These are phyloP conservation scores for Fusarium haematococcum DNA, from an alignment of 2,329 filamentous ascomycete genomes.

Conservation along the genomic window DNA sequence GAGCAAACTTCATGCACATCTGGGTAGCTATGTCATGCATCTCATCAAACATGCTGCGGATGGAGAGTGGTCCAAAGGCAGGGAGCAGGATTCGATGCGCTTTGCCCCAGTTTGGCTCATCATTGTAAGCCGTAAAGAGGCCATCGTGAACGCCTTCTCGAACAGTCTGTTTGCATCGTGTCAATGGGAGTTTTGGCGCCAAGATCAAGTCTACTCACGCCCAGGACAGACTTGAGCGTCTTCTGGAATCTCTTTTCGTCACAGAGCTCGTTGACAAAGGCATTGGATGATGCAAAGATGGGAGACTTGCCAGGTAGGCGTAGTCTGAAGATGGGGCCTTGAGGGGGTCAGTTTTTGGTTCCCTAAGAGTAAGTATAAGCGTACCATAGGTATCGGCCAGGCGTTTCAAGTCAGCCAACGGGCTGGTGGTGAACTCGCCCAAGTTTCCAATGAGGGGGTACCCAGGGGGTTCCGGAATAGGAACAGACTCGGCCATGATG, in stretches of 20 bases:
- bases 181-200: constrained; percentile 1
- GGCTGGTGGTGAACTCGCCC: constrained; percentile 70
- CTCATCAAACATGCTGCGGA: constrained; percentile 75
- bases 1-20: constrained; percentile 75
- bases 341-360: background rate
- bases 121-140: constrained; percentile 69
- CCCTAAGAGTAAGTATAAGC: background rate
- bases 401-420: constrained; percentile 64
- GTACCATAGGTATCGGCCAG: constrained; percentile 75
- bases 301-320: constrained; percentile 24
- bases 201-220: constrained; percentile 42
- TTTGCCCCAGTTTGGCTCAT: constrained; percentile 73
- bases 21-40: constrained; percentile 77
- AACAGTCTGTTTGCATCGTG: constrained; percentile 56
- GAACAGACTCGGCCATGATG: constrained; percentile 51
- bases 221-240: constrained; percentile 60
- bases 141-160: constrained; percentile 72
- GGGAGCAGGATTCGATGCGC: constrained; percentile 75
- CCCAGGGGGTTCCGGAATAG: constrained; percentile 73
- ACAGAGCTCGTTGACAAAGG: constrained; percentile 72
- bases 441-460: constrained; percentile 76
- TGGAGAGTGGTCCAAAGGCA: constrained; percentile 76
- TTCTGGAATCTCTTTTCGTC: constrained; percentile 77
- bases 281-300: constrained; percentile 64
- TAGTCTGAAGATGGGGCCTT: constrained; percentile 40